phyloP scores from a whole-genome alignment of 2,329 filamentous ascomycete genomes.

The Lecanoromycetidae sp. region DNA sequence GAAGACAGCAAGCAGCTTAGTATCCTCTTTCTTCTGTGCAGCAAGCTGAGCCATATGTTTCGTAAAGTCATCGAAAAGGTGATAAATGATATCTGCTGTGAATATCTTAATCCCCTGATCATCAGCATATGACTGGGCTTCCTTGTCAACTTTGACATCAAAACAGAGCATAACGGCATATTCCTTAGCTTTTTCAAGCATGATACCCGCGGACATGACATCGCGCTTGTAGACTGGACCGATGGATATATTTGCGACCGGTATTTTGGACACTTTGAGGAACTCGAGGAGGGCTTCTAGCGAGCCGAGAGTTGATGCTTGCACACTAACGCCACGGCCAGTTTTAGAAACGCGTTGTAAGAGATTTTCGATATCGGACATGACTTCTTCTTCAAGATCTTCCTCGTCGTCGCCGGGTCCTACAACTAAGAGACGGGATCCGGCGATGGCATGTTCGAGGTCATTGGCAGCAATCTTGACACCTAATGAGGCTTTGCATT shows the following conservation, averaged over 20 bases:
- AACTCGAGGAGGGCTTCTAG: constrained; percentile 94
- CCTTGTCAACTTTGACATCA: constrained; percentile 98
- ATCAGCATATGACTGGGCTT: constrained; percentile 79
- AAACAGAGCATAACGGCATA: constrained; percentile 99
- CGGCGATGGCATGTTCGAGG: constrained; percentile 89
- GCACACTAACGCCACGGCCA: constrained; percentile 88
- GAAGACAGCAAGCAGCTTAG: constrained; percentile 91
- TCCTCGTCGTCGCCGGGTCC: constrained; percentile 94
- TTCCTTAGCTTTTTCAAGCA: constrained; percentile 91
- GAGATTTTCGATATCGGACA: constrained; percentile 82
- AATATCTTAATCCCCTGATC: constrained; percentile 96
- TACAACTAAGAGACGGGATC: constrained; percentile 85
- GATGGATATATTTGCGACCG: constrained; percentile 92
- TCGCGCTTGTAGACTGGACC: constrained; percentile 97
- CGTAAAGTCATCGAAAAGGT: constrained; percentile 92
- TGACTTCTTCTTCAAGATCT: constrained; percentile 91
- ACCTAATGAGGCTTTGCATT: constrained; percentile 95
- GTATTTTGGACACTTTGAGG: constrained; percentile 90
- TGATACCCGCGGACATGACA: constrained; percentile 83
- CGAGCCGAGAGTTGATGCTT: constrained; percentile 93
- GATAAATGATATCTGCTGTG: constrained; percentile 97
- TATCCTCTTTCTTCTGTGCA: constrained; percentile 91
- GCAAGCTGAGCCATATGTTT: constrained; percentile 80
- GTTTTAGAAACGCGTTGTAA: constrained; percentile 86
- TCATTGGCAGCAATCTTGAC: constrained; percentile 97